Conservation (phyloP, 2,329 filamentous ascomycete species). For the Venturia asperata region DNA sequence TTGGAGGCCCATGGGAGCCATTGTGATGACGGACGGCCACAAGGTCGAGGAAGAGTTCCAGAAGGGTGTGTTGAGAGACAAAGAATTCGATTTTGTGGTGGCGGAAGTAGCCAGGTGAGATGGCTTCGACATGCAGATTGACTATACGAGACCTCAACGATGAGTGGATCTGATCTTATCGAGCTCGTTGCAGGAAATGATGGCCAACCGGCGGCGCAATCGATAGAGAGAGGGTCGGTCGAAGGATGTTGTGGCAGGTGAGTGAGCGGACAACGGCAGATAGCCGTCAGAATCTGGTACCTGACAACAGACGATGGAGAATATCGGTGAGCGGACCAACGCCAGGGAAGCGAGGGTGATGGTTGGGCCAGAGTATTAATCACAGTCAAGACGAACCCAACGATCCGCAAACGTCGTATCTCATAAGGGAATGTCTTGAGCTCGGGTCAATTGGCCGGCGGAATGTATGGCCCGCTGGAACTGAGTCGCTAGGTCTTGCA, state of each 20-base stretch:
- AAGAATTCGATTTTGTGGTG: background rate
- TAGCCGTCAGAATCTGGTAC: background rate
- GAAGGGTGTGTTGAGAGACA: constrained; percentile 12
- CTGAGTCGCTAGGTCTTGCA: constrained; percentile 8
- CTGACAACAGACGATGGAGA: background rate
- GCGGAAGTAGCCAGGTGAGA: constrained; percentile 4
- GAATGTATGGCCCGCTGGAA: background rate
- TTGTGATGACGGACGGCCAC: constrained; percentile 3
- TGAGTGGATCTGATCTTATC: background rate
- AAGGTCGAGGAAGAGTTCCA: constrained; percentile 4
- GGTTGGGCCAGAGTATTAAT: constrained; percentile 2
- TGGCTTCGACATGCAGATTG: background rate
- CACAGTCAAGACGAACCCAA: background rate
- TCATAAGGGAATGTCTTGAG: constrained; percentile 2
- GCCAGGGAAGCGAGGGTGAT: background rate
- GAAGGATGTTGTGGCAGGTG: constrained; percentile 5
- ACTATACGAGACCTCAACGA: constrained; percentile 2
- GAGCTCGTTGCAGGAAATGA: constrained; percentile 7
- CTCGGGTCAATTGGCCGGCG: background rate
- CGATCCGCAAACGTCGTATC: background rate
- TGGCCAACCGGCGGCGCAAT: constrained; percentile 3
- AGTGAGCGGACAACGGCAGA: constrained; percentile 12
- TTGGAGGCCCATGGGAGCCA: background rate
- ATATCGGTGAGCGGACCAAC: background rate
- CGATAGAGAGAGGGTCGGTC: background rate